Percentiles rank a stretch among this genome's conserved stretches.
Conservation (phyloP, 164 flowering plant species). For the Buxus sempervirens region DNA sequence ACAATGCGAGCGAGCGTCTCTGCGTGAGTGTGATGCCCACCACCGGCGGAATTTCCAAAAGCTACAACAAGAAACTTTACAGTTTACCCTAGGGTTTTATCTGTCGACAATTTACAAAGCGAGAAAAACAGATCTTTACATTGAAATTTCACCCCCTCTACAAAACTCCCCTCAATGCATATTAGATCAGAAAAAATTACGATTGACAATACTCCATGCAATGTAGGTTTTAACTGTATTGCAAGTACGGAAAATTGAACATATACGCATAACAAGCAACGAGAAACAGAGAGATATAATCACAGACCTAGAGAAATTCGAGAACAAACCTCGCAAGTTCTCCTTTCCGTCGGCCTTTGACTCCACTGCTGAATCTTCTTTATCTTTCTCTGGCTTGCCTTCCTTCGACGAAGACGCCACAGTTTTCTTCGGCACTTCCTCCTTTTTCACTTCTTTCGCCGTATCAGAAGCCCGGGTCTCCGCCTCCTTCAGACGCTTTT, state of each 20-base stretch:
- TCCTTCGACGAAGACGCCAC: not conserved
- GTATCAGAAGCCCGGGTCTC: too few relatives aligned
- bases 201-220: not conserved
- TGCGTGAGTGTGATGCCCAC: too few relatives aligned
- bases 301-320: not conserved
- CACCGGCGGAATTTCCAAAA: too few relatives aligned
- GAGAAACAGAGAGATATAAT: not conserved
- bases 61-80: too few relatives aligned
- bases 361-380: not conserved
- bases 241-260: not conserved
- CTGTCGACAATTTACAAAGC: not conserved
- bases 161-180: not conserved
- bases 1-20: too few relatives aligned
- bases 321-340: not conserved
- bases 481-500: conserved; percentile 21
- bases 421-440: conserved; percentile 1
- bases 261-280: not conserved
- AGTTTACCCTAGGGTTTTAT: not conserved
- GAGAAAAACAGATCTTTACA: not conserved
- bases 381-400: not conserved
- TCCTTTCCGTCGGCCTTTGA: not conserved
- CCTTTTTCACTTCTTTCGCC: not conserved
- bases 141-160: not conserved
- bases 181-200: not conserved
- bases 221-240: not conserved